A percentile compares a stretch with the other conserved stretches of the same genome.
Conservation (phyloP, 192 early-diverging fungal species). For the Coemansia sp. region DNA sequence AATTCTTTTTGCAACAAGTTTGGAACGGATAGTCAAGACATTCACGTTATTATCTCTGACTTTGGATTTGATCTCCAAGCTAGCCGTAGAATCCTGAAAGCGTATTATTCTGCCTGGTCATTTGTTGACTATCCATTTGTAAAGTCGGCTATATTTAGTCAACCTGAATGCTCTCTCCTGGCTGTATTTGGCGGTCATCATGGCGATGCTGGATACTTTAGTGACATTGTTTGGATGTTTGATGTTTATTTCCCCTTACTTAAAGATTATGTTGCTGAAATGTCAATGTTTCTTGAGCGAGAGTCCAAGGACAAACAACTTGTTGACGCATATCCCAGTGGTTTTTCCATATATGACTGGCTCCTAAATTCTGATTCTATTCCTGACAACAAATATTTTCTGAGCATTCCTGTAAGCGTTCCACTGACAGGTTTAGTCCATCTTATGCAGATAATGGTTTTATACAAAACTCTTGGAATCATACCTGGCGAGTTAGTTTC, state of each 20-base stretch:
- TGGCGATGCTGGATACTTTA: not conserved
- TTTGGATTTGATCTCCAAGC: not conserved
- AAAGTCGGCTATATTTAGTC: not conserved
- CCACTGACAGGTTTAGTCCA: not conserved
- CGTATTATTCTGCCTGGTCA: not conserved
- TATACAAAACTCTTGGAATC: slow-evolving; percentile 1
- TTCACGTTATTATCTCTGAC: not conserved
- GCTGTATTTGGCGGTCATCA: not conserved
- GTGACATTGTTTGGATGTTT: not conserved
- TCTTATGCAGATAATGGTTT: not conserved
- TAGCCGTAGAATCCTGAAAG: not conserved
- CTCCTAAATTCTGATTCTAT: not conserved
- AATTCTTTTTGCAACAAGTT: not conserved
- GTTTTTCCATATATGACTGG: not conserved
- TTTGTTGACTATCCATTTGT: not conserved
- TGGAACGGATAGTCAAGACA: not conserved
- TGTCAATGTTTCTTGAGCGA: not conserved
- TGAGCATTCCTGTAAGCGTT: not conserved
- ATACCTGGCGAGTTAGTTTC: not conserved
- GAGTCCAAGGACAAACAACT: not conserved
- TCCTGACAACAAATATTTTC: not conserved
- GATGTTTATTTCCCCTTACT: not conserved
- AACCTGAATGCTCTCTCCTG: not conserved
- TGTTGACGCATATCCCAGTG: not conserved
- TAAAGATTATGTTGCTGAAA: not conserved